These are phyloP conservation scores for Syzygium aqueum DNA, from an alignment of 345 rosid species.

Conservation along the genomic window DNA sequence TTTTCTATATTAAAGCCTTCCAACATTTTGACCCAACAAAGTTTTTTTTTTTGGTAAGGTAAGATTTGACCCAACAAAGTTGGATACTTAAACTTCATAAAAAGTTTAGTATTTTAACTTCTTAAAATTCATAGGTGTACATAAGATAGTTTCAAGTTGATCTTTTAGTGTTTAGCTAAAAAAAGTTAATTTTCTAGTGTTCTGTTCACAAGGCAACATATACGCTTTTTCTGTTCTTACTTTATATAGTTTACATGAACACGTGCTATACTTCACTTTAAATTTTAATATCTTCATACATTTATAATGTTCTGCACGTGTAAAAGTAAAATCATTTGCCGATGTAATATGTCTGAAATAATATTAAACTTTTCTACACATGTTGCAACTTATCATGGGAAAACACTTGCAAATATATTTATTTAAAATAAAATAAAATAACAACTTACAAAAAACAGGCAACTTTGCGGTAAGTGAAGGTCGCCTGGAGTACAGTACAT, in stretches of 20 bases:
- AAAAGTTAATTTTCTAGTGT: not conserved
- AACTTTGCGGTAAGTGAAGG: not conserved
- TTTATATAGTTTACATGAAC: not conserved
- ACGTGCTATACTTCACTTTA: too few species aligned
- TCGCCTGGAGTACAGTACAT: not conserved
- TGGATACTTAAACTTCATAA: too few species aligned
- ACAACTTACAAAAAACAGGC: not conserved
- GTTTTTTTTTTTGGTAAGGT: too few species aligned
- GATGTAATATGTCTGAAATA: not conserved
- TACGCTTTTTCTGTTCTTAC: too few species aligned
- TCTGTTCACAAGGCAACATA: not conserved
- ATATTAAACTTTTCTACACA: not conserved
- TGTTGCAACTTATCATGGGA: not conserved
- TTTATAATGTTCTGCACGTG: not conserved
- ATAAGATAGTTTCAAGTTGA: too few species aligned
- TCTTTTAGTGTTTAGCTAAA: too few species aligned
- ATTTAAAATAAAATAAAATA: not conserved
- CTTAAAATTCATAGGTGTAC: too few species aligned
- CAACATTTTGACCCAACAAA: too few species aligned
- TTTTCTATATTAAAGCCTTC: too few species aligned
- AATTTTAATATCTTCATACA: not conserved
- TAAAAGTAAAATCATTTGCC: not conserved
- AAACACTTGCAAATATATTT: not conserved
- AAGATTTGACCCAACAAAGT: accelerated
- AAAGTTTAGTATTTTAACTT: too few species aligned